phyloP scores from a whole-genome alignment of 2,329 filamentous ascomycete genomes.

The Botrytis pseudocinerea region DNA sequence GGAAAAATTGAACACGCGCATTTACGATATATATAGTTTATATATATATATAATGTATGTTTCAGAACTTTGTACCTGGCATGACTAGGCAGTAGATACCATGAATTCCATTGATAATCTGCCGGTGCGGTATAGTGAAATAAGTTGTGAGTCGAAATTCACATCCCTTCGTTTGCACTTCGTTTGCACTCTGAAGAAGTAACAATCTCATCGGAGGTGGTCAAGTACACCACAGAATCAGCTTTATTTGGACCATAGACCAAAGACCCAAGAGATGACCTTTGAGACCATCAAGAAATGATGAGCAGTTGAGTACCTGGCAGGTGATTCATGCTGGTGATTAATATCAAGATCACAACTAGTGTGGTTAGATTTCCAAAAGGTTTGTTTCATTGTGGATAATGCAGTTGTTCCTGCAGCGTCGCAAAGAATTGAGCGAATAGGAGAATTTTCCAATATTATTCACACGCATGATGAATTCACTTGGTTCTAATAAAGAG shows the following conservation, averaged over 20 bases:
- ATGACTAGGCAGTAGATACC: neutral
- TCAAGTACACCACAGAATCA: neutral
- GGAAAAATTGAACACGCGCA: neutral
- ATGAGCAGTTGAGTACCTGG: neutral
- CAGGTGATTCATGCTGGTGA: constrained; percentile 10
- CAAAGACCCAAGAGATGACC: neutral
- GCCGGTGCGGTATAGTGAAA: neutral
- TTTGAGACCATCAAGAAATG: neutral
- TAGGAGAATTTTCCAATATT: neutral
- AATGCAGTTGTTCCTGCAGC: constrained; percentile 1
- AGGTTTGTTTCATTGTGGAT: neutral
- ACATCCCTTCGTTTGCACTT: neutral
- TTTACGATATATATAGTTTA: neutral
- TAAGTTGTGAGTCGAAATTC: neutral
- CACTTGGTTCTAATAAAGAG: neutral
- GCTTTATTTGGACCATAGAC: neutral
- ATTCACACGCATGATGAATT: neutral
- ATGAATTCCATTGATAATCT: neutral
- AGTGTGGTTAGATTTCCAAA: neutral
- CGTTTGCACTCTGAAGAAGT: neutral
- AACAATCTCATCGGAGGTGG: neutral
- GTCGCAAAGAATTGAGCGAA: neutral
- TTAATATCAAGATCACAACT: neutral
- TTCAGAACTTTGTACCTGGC: neutral
- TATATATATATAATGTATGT: neutral